Base-by-base conservation (phyloP, 495 filamentous ascomycete species). In the Aspergillus carlsbadensis region DNA sequence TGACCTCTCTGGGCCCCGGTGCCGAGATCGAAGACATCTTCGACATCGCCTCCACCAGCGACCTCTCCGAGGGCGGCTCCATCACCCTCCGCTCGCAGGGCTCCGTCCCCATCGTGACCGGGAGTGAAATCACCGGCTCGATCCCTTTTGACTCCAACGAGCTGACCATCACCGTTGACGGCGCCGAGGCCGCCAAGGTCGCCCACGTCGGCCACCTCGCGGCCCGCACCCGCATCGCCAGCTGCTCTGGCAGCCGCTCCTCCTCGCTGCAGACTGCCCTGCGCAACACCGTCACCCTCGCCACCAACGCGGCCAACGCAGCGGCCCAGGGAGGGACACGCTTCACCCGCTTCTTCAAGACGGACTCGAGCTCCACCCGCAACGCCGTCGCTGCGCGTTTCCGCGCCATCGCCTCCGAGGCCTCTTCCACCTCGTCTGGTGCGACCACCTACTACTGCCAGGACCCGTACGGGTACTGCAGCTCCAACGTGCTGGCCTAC, bases 281-380 rank as follows among this genome's bases (percentile, higher is more conserved):
- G 21, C 57, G 57, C 56, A 80, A 79, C 67, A 78, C 81, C 57
- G 71, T 75, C 0, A 64, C 66, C 0, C 65, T 86, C 20, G 80
- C 84, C 36, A 73, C 67, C 10, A 69, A 73, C n/a, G 84, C 84
- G 10, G 73, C 78, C n/a, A 61, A 63, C 3, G 83, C 82, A 4
- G 83, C 85, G 0, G 51, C 62, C 1, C 71, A 70, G 1, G 84
- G 81, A 15, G 69, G 78, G 15, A 54, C 73, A 49, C 83, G 81
- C 63, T 76, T 87, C 63, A 64, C 53, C 10, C 82, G 85, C 56
- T 86, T 85, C 68, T 88, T 86, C 79, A 85, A 81, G 69, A 80
- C 79, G 5, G 81, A 75, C n/a, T 54, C 65, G 17, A 64, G 60
- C 29, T 61, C 69, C 1, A 70, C 69, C 2, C 74, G 80, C 31